Conservation (phyloP, 2,329 filamentous ascomycete genomes). For the Pseudogymnoascus sp. region DNA sequence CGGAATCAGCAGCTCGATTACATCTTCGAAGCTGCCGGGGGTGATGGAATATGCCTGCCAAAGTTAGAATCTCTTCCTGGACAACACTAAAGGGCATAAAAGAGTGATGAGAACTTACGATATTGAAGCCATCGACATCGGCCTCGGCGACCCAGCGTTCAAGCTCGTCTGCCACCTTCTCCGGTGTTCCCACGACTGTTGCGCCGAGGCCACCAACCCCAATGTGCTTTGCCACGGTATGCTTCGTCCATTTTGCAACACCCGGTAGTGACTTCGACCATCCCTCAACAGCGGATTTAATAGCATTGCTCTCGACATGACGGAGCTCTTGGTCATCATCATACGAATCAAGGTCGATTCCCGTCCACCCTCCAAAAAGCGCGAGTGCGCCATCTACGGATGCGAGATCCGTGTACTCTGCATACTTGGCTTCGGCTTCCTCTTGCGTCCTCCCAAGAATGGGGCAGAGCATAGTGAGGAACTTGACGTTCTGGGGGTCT, state of each 20-base stretch:
- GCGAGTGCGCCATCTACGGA: conserved; percentile 59
- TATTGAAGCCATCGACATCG: conserved; percentile 66
- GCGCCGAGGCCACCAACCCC: conserved; percentile 59
- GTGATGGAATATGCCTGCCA: conserved; percentile 48
- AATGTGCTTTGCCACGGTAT: conserved; percentile 59
- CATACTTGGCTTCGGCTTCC: conserved; percentile 56
- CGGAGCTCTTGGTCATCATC: conserved; percentile 55
- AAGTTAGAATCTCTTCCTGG: background rate
- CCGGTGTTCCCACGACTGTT: conserved; percentile 53
- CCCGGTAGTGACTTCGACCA: conserved; percentile 49
- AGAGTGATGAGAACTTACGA: conserved; percentile 39
- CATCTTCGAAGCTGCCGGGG: conserved; percentile 59
- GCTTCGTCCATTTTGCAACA: conserved; percentile 62
- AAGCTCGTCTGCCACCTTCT: conserved; percentile 56
- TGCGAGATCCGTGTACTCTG: conserved; percentile 52
- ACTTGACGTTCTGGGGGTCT: conserved; percentile 54
- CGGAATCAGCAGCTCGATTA: conserved; percentile 56
- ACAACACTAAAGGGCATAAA: conserved; percentile 26
- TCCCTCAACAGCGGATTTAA: conserved; percentile 44
- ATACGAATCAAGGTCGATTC: conserved; percentile 53
- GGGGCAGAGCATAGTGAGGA: conserved; percentile 57
- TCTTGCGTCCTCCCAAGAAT: conserved; percentile 58
- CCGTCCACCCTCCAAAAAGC: conserved; percentile 68
- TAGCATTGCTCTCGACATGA: conserved; percentile 35
- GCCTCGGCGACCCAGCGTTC: conserved; percentile 59